These are phyloP conservation scores for Coemansia sp. DNA, from an alignment of 192 early-diverging fungal species.

Conservation along the genomic window DNA sequence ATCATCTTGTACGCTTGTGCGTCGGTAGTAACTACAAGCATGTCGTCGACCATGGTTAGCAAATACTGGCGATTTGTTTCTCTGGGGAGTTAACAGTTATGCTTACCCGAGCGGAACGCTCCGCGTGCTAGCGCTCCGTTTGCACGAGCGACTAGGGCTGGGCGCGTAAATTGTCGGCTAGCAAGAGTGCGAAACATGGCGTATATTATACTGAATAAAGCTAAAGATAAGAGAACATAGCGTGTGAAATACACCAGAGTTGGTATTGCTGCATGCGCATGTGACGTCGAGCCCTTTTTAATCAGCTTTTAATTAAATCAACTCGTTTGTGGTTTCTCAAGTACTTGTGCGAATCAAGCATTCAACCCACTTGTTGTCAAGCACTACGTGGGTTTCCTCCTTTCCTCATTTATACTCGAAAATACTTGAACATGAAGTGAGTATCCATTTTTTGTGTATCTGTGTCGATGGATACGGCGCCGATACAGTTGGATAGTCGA, in stretches of 20 bases:
- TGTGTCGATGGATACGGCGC: neutral
- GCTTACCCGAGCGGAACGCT: slow-evolving; percentile 35
- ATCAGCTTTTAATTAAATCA: neutral
- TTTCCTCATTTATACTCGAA: neutral
- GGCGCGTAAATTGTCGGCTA: slow-evolving; percentile 2
- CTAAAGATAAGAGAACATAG: neutral
- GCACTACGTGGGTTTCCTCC: slow-evolving; percentile 2
- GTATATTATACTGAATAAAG: slow-evolving; percentile 6
- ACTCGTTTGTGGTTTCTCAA: neutral
- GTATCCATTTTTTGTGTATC: slow-evolving; percentile 11
- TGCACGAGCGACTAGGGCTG: neutral
- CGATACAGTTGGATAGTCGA: neutral
- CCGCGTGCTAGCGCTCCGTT: neutral
- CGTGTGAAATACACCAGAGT: neutral
- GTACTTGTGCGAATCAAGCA: neutral
- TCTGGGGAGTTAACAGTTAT: neutral
- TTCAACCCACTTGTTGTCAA: neutral
- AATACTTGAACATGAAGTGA: slow-evolving; percentile 20
- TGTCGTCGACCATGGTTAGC: slow-evolving; percentile 6
- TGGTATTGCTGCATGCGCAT: neutral
- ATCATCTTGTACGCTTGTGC: slow-evolving; percentile 52
- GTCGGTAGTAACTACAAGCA: slow-evolving; percentile 30
- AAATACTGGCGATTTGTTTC: neutral
- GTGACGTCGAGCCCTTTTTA: slow-evolving; percentile 3
- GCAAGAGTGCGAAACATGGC: slow-evolving; percentile 29